A percentile compares a stretch with the other conserved stretches of the same genome.
Evolutionary conservation across 202 grass and related monocot genomes (phyloP).

Genomic region (Setaria italica): DNA sequence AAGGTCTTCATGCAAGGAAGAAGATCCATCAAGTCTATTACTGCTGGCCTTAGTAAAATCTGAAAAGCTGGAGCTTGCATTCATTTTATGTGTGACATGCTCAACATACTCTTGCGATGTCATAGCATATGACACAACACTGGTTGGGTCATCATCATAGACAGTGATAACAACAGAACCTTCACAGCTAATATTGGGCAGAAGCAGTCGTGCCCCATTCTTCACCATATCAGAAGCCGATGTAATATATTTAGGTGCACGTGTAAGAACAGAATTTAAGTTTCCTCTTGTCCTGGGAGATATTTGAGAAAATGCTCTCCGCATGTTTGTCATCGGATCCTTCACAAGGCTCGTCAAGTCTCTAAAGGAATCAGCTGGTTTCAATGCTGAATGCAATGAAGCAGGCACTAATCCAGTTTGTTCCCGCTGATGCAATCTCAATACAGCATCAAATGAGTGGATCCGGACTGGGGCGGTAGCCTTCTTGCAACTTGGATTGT

Average conservation of each 20-base stretch:
- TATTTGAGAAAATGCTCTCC: conserved; percentile 78
- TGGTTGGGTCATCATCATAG: conserved; percentile 92
- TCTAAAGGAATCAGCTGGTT: conserved; percentile 62
- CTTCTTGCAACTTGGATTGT: conserved; percentile 55
- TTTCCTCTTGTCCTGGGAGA: conserved; percentile 62
- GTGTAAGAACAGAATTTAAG: conserved; percentile 60
- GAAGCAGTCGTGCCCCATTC: conserved; percentile 73
- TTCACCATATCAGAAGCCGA: conserved; percentile 57
- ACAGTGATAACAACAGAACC: conserved; percentile 70
- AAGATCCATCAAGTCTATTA: conserved; percentile 45
- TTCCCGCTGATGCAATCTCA: conserved; percentile 61
- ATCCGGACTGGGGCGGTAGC: conserved; percentile 64
- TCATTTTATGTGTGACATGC: conserved; percentile 48
- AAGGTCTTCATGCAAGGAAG: conserved; percentile 47
- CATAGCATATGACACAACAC: conserved; percentile 83
- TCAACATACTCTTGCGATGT: conserved; percentile 64
- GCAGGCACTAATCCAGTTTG: conserved; percentile 54
- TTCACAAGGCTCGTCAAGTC: conserved; percentile 55
- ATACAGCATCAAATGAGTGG: conserved; percentile 79
- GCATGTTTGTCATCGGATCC: conserved; percentile 64
- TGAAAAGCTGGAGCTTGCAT: conserved; percentile 40
- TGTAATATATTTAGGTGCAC: conserved; percentile 61
- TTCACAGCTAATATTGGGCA: conserved; percentile 63
- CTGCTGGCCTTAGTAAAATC: conserved; percentile 31
- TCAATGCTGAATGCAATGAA: conserved; percentile 59